Percentiles rank a stretch among this genome's conserved stretches.
These are phyloP conservation scores for Alternaria consortialis DNA, from an alignment of 2,329 filamentous ascomycete genomes.

Conservation along the genomic window DNA sequence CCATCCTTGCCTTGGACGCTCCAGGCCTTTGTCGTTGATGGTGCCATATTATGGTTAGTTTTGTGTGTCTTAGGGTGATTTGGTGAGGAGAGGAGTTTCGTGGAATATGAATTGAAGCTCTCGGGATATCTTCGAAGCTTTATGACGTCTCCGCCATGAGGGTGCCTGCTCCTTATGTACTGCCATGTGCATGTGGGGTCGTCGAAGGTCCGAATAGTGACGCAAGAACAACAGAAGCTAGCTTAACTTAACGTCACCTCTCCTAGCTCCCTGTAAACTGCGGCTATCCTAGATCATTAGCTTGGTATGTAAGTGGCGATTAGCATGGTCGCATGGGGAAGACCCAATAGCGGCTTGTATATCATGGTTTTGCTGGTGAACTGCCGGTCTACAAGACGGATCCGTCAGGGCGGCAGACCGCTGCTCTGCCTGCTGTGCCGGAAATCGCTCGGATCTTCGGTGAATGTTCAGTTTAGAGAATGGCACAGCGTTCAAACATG, in stretches of 20 bases:
- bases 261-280: conserved; percentile 7
- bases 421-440: conserved; percentile 1
- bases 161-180: conserved; percentile 19
- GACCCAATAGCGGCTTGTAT: conserved; percentile 1
- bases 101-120: neutral
- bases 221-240: conserved; percentile 29
- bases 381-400: conserved; percentile 3
- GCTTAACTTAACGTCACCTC: conserved; percentile 14
- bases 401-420: neutral
- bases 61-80: neutral
- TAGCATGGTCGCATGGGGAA: neutral
- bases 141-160: conserved; percentile 7
- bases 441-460: conserved; percentile 5
- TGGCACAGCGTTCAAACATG: neutral
- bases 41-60: conserved; percentile 40
- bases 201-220: conserved; percentile 27
- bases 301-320: conserved; percentile 3
- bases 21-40: conserved; percentile 66
- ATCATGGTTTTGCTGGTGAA: neutral
- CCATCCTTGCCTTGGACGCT: conserved; percentile 62
- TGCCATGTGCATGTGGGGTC: conserved; percentile 26
- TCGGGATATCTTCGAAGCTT: neutral
- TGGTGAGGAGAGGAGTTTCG: neutral
- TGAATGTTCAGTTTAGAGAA: neutral
- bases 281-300: conserved; percentile 9